A percentile compares a stretch with the other conserved stretches of the same genome.
Conservation (phyloP, 1,284 basidiomycete genomes). For the Cerioporus squamosus region DNA sequence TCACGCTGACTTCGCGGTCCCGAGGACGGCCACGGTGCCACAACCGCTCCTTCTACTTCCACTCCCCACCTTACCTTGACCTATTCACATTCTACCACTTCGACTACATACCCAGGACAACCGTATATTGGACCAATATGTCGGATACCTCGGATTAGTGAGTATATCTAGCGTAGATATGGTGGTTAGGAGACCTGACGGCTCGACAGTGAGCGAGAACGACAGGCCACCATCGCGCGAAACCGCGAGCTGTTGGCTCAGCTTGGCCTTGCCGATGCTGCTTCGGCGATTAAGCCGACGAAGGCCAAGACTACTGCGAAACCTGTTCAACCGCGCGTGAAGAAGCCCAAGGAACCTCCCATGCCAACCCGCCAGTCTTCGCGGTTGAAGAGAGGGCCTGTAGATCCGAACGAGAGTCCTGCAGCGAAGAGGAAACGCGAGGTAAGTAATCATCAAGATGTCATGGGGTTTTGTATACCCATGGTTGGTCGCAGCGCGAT, state of each 20-base stretch:
- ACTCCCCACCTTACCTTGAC: background rate
- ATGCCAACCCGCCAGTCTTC: conserved; percentile 67
- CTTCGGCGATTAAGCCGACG: conserved; percentile 34
- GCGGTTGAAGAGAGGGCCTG: conserved; percentile 49
- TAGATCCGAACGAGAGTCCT: conserved; percentile 67
- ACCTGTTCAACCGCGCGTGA: conserved; percentile 62
- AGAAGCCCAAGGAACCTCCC: conserved; percentile 38
- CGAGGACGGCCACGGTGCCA: too few species aligned
- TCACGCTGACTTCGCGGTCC: too few species aligned
- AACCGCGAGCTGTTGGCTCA: conserved; percentile 74
- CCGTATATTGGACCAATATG: conserved; percentile 10
- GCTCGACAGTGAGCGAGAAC: conserved; percentile 64
- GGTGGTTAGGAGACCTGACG: background rate
- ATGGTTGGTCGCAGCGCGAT: conserved; percentile 40
- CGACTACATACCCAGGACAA: too few species aligned
- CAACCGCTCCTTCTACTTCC: background rate
- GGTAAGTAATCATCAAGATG: conserved; percentile 40
- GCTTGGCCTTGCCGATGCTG: conserved; percentile 66
- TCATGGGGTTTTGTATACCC: background rate
- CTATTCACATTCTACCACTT: background rate
- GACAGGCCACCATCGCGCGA: conserved; percentile 77
- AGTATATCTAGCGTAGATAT: background rate
- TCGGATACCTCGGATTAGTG: conserved; percentile 30
- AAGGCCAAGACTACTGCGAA: conserved; percentile 51
- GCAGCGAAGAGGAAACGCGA: conserved; percentile 65